Evolutionary conservation across 108 stramenopile species (phyloP).

Genomic region (Craspedostauros australis): DNA sequence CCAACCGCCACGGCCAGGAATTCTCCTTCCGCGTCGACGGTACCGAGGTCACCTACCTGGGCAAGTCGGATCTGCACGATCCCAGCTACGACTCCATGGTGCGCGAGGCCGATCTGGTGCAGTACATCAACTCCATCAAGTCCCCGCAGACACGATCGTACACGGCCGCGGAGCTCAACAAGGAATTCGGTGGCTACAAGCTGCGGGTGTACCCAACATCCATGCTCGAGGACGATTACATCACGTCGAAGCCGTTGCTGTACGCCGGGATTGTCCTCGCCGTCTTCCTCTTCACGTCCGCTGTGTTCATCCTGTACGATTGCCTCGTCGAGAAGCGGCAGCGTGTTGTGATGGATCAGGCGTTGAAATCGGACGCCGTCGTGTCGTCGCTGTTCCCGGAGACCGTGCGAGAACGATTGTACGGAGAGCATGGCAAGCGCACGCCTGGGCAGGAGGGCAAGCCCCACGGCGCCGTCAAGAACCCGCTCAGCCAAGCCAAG

Average conservation of each 20-base stretch:
- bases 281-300: constrained; percentile 7
- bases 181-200: too few relatives aligned
- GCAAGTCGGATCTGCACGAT: constrained; percentile 1
- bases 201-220: constrained; percentile 5
- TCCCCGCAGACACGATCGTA: too few relatives aligned
- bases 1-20: not conserved
- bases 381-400: too few relatives aligned
- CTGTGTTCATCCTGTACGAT: constrained; percentile 3
- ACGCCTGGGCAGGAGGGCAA: too few relatives aligned
- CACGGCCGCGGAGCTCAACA: too few relatives aligned
- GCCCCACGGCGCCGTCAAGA: too few relatives aligned
- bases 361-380: too few relatives aligned
- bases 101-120: not conserved
- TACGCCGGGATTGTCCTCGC: not conserved
- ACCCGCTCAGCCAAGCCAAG: too few relatives aligned
- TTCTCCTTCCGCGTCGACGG: not conserved
- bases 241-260: not conserved
- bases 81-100: not conserved
- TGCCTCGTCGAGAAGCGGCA: constrained; percentile 3
- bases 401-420: too few relatives aligned
- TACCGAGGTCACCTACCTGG: not conserved
- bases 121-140: too few relatives aligned
- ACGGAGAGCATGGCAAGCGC: too few relatives aligned
- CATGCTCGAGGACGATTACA: not conserved
- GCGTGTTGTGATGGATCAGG: too few relatives aligned